Evolutionary conservation across 345 rosid species (phyloP), one percentile per base, ranked within the genome.

Genomic region (Rhodamnia argentea): DNA sequence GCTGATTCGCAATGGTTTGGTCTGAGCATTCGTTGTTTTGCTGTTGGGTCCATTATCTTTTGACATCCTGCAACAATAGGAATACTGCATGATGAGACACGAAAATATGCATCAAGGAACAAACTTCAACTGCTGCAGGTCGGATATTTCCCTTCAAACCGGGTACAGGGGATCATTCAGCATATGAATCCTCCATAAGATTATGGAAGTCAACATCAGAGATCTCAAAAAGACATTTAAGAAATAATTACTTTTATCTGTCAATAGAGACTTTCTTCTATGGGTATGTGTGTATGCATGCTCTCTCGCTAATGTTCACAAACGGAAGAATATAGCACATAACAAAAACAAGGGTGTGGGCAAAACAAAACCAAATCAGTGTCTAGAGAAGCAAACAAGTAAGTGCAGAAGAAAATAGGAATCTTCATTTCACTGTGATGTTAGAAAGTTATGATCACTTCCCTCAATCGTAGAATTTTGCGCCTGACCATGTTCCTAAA

Each of bases 11-110:
- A 75, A 85, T 55, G 85, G 90, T 88, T 90, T 92, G 62, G 88
- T 85, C 20, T 88, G 88, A 82, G 86, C 59, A 75, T 87, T 83
- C 52, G 84, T 56, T 29, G 93, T 91, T 86, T 92, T 93, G 92
- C 89, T 85, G 86, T 88, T 84, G 83, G 42, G 94, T 82, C 90
- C 94, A 84, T 83, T 86, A 40, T 93, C 94, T 88, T 95, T 93
- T 59, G 95, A 89, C 84, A 98, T 91, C 93, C 99, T 95, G 93
- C 83, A 85, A 24, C 15, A 84, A 82, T 23, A 59, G 86, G 52
- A 83, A 9, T 82, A 13, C 13, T 51, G 55, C 74, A 70, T 44
- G 75, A 86, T 58, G 83, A 52, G 58, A 54, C 76, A 20, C 15
- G 58, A 20, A 42, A 76, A 47, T 27, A 82, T 29, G 18, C 32